A percentile compares a stretch with the other conserved stretches of the same genome.
Conservation (phyloP, 208 protist genomes). For the Trypanosoma cruzi region DNA sequence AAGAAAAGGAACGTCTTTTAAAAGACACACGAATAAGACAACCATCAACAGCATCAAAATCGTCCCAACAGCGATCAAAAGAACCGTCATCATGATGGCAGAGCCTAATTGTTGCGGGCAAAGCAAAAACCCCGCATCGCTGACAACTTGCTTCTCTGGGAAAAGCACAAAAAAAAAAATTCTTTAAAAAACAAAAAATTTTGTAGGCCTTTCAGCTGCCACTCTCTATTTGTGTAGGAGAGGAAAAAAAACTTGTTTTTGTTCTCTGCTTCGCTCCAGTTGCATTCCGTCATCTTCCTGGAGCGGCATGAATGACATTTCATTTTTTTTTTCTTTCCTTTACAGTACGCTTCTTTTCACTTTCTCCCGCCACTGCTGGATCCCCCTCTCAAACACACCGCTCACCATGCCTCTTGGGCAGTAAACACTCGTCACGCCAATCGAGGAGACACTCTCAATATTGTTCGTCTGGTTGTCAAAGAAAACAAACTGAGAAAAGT, state of each 20-base stretch:
- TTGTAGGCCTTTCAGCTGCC: not conserved
- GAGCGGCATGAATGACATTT: too few relatives aligned
- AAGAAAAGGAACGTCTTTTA: not conserved
- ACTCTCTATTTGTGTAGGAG: not conserved
- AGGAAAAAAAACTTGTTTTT: not conserved
- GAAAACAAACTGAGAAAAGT: slow-evolving; percentile 86
- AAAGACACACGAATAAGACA: not conserved
- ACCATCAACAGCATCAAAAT: not conserved
- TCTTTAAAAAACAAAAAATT: not conserved
- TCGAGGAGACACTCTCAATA: slow-evolving; percentile 55
- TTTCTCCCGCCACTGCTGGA: slow-evolving; percentile 61
- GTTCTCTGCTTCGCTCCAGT: not conserved
- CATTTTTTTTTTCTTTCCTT: too few relatives aligned
- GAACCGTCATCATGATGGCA: not conserved
- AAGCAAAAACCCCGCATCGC: not conserved
- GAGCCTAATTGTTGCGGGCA: not conserved
- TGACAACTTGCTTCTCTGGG: not conserved
- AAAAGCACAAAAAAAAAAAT: not conserved
- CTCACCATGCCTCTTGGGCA: slow-evolving; percentile 74
- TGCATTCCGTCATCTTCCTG: not conserved
- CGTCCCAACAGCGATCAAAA: not conserved
- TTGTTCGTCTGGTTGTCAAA: slow-evolving; percentile 93
- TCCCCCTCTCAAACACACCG: slow-evolving; percentile 65
- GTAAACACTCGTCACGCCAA: slow-evolving; percentile 83
- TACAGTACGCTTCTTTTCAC: slow-evolving; percentile 17